Evolutionary conservation across 257 asterid species (phyloP), one percentile per base, ranked within the genome.

Genomic region (Solanum pinnatisectum): DNA sequence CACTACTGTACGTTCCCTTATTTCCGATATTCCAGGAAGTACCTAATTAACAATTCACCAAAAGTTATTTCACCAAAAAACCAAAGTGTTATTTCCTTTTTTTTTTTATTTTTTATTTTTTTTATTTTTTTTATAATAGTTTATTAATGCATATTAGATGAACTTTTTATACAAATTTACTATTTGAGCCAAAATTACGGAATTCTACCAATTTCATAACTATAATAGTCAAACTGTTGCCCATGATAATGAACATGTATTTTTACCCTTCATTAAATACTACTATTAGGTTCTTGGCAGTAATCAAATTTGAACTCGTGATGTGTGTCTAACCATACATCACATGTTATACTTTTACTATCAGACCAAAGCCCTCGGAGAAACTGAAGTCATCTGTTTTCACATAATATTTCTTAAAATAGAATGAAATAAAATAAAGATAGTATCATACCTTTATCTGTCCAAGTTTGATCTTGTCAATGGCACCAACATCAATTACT

Each of bases 401-500:
- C 16, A 84, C 52, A 68, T 71, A 8, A 67, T 4, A 9, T 52
- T 23, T 44, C 27, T 9, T 52, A 67, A 42, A 5, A n/a, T 36
- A 30, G 63, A 39, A 37, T 16, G 18, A 14, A 4, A 32, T 2
- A 18, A 0, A n/a, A 16, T 71, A 71, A 15, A 71, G 2, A 6
- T 23, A 25, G 8, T 52, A 8, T 30, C 15, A 5, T 89, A 95
- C 95, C 86, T 91, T 37, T 13, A 95, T 92, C 84, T 93, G 88
- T 23, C 86, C 85, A 0, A 60, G 30, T 68, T 81, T 87, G 1
- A 95, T 94, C 79, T 91, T 94, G 11, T 39, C 52, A 1, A 94
- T 10, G 5, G 95, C 91, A 25, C 96, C 96, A 39, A 91, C 95
- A 52, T 95, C 98, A 49, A 94, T 89, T 10, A 94, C 91, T 0